A percentile compares a stretch with the other conserved stretches of the same genome.
Evolutionary conservation across 768 basidiomycete species (phyloP).

Genomic region (Chalciporus piperatus): DNA sequence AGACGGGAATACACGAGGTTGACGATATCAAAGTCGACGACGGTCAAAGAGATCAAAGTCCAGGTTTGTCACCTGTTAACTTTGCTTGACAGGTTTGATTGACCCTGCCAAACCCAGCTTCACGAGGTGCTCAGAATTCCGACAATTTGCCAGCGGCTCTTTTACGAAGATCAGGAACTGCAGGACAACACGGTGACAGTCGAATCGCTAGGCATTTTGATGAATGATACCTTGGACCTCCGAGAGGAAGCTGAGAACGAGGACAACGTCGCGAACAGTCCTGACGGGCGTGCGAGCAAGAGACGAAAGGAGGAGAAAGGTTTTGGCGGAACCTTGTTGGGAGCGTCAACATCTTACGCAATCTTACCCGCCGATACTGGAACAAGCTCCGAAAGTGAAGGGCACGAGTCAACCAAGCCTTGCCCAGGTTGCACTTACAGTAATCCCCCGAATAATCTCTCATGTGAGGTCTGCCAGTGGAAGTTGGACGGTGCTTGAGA

Average conservation of each 20-base stretch:
- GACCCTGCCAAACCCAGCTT: slow-evolving; percentile 40
- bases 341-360: slow-evolving; percentile 35
- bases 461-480: slow-evolving; percentile 46
- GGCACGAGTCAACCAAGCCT: slow-evolving; percentile 34
- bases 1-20: slow-evolving; percentile 49
- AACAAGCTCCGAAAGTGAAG: slow-evolving; percentile 34
- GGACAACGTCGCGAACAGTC: slow-evolving; percentile 50
- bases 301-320: slow-evolving; percentile 58
- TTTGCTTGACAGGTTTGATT: not conserved
- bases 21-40: slow-evolving; percentile 59
- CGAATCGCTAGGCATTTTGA: slow-evolving; percentile 54
- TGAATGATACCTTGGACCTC: slow-evolving; percentile 65
- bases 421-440: slow-evolving; percentile 60
- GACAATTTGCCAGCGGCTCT: slow-evolving; percentile 73
- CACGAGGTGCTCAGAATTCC: slow-evolving; percentile 63
- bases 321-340: slow-evolving; percentile 72
- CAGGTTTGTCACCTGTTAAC: slow-evolving; percentile 45
- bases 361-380: slow-evolving; percentile 29
- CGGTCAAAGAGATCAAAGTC: slow-evolving; percentile 77
- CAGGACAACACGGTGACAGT: slow-evolving; percentile 53
- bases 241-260: slow-evolving; percentile 60
- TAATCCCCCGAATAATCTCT: slow-evolving; percentile 42
- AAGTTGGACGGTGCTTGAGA: slow-evolving; percentile 28
- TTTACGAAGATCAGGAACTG: slow-evolving; percentile 59
- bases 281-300: slow-evolving; percentile 40